Evolutionary conservation across 1,139 yeast genomes (phyloP), one percentile per base, ranked within the genome.

Genomic region (Kodamaea sp.): DNA sequence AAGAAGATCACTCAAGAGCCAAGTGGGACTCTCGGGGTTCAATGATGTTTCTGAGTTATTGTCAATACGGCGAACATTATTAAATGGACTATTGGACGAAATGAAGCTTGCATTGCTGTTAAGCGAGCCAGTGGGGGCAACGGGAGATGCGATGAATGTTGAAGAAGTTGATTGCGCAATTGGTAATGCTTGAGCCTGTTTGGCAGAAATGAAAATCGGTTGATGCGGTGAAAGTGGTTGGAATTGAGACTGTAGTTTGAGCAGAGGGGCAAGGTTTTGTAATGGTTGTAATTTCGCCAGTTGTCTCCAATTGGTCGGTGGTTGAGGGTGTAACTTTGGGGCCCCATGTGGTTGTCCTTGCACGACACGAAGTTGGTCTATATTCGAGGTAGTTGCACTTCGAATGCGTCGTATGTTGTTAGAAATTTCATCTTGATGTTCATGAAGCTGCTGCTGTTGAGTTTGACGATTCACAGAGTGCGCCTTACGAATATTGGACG

Each of bases 1-100:
- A 15, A 66, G 45, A 9, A 65, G 44, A 32, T 66, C 70, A 37
- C 68, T 59, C 16, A 66, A 46, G 10, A 59, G 40, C 68, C 70
- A 66, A 1, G 72, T 62, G 3, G 72, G 71, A 32, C 61, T 57
- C 30, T 61, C 64, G 4, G 48, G 46, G 29, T 39, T 44, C 8
- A 38, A 28, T 6, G 31, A 24, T 7, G 39, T 14, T 7, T 32
- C 40, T 5, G 44, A 38, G n/a, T 29, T 26, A 20, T 35, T 39
- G 15, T 38, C 32, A 5, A 32, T 12, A n/a, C 36, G 28, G 12
- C 44, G 26, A 2, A 12, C 13, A 15, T n/a, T 28, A 8, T 30
- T 9, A 11, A 31, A 35, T 6, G 35, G 38, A 11, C 28, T 28
- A 4, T 21, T 25, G 18, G 16, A 16, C n/a, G n/a, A n/a, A n/a